Percentiles rank a stretch among this genome's conserved stretches.
Conservation (phyloP, 768 basidiomycete species). For the Fistulinella prunicolor region DNA sequence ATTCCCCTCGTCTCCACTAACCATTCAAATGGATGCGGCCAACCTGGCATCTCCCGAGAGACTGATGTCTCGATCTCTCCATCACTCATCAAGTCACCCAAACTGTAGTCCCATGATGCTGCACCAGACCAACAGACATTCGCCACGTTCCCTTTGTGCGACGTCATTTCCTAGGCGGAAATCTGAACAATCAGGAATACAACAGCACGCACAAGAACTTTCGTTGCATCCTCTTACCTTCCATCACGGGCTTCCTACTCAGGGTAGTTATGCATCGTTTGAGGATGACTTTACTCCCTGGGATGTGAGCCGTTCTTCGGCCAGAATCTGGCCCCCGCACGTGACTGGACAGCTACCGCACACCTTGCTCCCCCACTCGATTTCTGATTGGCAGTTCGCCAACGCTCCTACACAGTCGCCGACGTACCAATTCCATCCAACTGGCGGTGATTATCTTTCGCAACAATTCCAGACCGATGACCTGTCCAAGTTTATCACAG, state of each 20-base stretch:
- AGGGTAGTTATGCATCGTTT: not conserved
- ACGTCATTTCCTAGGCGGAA: not conserved
- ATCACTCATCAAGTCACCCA: not conserved
- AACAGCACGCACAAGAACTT: not conserved
- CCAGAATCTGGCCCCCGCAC: not conserved
- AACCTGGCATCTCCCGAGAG: not conserved
- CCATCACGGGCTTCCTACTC: not conserved
- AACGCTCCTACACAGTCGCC: not conserved
- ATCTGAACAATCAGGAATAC: not conserved
- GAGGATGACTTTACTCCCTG: not conserved
- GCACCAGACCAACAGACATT: not conserved
- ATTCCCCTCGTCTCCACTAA: constrained; percentile 10
- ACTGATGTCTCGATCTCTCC: not conserved
- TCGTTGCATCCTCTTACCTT: not conserved
- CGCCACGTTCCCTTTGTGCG: not conserved
- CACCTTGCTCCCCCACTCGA: not conserved
- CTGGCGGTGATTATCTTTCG: not conserved
- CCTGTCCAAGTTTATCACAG: not conserved
- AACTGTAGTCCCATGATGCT: not conserved
- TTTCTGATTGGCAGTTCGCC: constrained; percentile 9
- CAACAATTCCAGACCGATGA: constrained; percentile 5
- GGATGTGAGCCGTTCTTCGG: constrained; percentile 1
- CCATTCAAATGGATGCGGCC: constrained; percentile 4
- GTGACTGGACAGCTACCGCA: constrained; percentile 3
- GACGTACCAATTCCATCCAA: not conserved